These are phyloP conservation scores for Xylaria intraflava DNA, from an alignment of 495 filamentous ascomycete genomes.

Conservation along the genomic window DNA sequence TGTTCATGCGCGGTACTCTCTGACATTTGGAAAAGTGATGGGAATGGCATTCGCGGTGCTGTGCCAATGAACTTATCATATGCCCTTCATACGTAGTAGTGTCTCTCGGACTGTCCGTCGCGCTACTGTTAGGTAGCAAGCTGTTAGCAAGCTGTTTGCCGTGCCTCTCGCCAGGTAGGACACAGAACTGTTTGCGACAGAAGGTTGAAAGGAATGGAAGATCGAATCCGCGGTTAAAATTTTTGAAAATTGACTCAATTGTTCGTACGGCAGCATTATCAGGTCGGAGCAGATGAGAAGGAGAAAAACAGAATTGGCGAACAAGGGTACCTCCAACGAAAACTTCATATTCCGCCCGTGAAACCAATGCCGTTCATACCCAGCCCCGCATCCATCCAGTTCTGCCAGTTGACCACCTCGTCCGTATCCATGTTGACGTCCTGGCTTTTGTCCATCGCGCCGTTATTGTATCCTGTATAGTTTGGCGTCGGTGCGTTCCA, in stretches of 20 bases:
- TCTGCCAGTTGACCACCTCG: constrained; percentile 44
- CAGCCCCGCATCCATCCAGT: constrained; percentile 36
- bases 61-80: background rate
- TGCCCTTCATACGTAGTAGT: background rate
- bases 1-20: background rate
- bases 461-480: constrained; percentile 9
- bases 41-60: background rate
- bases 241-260: no score
- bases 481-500: constrained; percentile 22
- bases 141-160: background rate
- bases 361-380: constrained; percentile 23
- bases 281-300: no score
- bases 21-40: background rate
- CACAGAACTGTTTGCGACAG: background rate
- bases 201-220: background rate
- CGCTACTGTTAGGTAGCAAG: background rate
- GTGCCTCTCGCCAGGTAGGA: background rate
- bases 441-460: constrained; percentile 14
- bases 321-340: no score
- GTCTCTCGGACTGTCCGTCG: no score
- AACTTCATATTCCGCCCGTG: constrained; percentile 21
- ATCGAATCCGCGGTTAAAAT: no score
- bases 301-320: background rate
- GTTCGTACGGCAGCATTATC: background rate
- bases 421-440: constrained; percentile 37